Evolutionary conservation across 495 filamentous ascomycete species (phyloP), one percentile per base, ranked within the genome.

Genomic region (Talaromyces ruber): DNA sequence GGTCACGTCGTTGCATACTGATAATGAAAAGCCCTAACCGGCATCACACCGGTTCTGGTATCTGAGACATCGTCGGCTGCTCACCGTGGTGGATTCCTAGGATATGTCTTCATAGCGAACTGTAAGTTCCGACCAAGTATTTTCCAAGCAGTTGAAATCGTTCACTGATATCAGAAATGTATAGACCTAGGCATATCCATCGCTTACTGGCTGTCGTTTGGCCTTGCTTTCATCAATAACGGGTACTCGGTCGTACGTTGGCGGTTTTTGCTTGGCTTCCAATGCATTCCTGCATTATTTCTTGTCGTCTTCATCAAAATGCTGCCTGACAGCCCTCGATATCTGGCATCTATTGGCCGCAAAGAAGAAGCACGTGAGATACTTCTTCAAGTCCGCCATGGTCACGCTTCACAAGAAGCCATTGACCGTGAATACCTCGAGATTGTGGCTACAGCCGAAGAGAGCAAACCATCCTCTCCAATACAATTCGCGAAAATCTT

Each of bases 151-250:
- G 11, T n/a, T n/a, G n/a, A n/a, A n/a, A n/a, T n/a, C 11, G 12
- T 37, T 37, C 12, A 37, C 14, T 37, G 32, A 37, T 14, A 37
- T 37, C 14, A 12, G 32, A 37, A 14, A 37, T 37, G 11, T 37
- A 37, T 24, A 82, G 79, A 83, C 64, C 72, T 85, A 11, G 84
- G 84, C 58, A 84, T 88, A 30, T 78, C 79, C 3, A 69, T 87
- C 29, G 83, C 84, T 7, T 86, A 87, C 70, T 87, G 84, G 84
- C 73, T 86, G 62, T 80, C 81, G 21, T 86, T 84, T 63, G 81
- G 82, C 14, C 45, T 85, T 50, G 74, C 81, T 12, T 82, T 79
- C 60, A 69, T 84, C 63, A 66, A 82, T 58, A 67, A 78, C 59
- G 80, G 78, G 25, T 76, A 80, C 60, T 76, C 76, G 14, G 73